phyloP scores from a whole-genome alignment of 148 eudicot genomes.

The Rheum nobile region DNA sequence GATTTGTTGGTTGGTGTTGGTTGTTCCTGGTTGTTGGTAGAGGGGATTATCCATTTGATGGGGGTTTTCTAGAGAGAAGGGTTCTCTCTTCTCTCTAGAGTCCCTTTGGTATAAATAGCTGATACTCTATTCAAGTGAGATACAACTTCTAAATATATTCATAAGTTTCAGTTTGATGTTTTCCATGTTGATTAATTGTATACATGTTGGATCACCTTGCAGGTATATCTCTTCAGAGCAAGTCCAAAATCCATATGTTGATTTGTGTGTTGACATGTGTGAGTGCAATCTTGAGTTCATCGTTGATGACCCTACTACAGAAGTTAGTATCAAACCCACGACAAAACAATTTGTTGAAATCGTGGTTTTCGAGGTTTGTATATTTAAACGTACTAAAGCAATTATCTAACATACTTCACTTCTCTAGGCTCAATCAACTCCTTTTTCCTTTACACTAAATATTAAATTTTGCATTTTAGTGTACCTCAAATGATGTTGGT shows the following conservation, averaged over 20 bases:
- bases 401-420: not conserved
- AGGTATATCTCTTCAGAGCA: conserved; percentile 84
- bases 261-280: conserved; percentile 55
- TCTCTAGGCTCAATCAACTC: too few relatives aligned
- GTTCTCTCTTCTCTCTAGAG: too few relatives aligned
- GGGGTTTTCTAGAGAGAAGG: too few relatives aligned
- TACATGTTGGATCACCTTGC: conserved; percentile 6
- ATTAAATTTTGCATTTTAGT: too few relatives aligned
- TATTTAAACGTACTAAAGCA: not conserved
- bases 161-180: not conserved
- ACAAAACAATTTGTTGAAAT: conserved; percentile 66
- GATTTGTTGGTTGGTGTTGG: too few relatives aligned
- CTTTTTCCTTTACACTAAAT: too few relatives aligned
- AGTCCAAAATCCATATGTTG: conserved; percentile 84
- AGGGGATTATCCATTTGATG: too few relatives aligned
- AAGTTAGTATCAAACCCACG: conserved; percentile 52
- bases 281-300: conserved; percentile 67
- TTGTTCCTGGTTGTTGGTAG: too few relatives aligned
- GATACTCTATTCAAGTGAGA: conserved; percentile 78
- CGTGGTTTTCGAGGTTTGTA: conserved; percentile 54
- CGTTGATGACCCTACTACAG: conserved; percentile 48
- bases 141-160: not conserved
- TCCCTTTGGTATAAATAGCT: too few relatives aligned
- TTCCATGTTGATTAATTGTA: not conserved
- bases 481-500: not conserved